phyloP scores from a whole-genome alignment of 2,329 filamentous ascomycete genomes.

The Fusarium pilosicola region DNA sequence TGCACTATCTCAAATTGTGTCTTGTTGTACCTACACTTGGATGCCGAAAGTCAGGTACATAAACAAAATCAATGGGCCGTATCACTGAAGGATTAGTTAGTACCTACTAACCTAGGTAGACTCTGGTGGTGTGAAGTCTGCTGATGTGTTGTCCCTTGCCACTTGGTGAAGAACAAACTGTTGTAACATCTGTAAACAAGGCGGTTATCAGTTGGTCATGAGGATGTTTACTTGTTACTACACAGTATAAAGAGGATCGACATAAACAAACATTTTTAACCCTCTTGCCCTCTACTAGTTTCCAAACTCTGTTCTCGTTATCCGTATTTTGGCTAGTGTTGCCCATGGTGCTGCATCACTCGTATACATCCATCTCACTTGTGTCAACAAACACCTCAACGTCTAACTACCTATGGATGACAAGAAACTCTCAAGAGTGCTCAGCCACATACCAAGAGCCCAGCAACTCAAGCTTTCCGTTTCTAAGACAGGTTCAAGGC shows the following conservation, averaged over 20 bases:
- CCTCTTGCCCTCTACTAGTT: not conserved
- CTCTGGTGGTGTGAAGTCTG: not conserved
- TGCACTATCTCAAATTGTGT: not conserved
- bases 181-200: not conserved
- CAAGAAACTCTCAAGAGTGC: slow-evolving; percentile 19
- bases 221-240: not conserved
- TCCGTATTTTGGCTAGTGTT: slow-evolving; percentile 2
- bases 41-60: not conserved
- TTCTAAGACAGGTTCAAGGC: slow-evolving; percentile 13
- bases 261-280: not conserved
- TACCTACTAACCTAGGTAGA: not conserved
- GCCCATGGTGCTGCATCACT: slow-evolving; percentile 12
- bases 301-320: not conserved
- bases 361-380: slow-evolving; percentile 8
- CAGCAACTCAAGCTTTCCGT: not conserved
- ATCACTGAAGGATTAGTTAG: not conserved
- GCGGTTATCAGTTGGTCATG: not conserved
- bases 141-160: not conserved
- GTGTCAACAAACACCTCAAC: slow-evolving; percentile 1
- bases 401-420: not conserved
- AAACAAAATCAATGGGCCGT: not conserved
- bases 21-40: not conserved
- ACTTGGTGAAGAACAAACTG: not conserved
- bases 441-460: slow-evolving; percentile 22
- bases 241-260: not conserved